Percentiles rank a stretch among this genome's conserved stretches.
These are phyloP conservation scores for Diospyros kaki DNA, from an alignment of 148 eudicot species.

Conservation along the genomic window DNA sequence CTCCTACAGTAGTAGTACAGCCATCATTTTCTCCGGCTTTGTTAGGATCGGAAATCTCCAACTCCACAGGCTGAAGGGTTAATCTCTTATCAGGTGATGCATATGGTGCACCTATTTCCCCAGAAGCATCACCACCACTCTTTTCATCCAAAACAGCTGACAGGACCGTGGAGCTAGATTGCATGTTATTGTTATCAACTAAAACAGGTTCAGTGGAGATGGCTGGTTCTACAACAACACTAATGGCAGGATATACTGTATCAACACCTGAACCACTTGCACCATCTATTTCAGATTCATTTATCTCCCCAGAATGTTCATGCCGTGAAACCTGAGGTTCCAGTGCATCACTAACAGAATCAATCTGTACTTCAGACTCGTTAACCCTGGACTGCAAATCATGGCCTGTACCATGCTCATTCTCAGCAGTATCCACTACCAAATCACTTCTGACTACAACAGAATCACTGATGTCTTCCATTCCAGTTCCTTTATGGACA, in stretches of 20 bases:
- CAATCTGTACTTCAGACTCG: slow-evolving; percentile 23
- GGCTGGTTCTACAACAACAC: slow-evolving; percentile 21
- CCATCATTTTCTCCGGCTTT: slow-evolving; percentile 12
- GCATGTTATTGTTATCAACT: slow-evolving; percentile 26
- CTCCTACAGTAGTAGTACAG: slow-evolving; percentile 12
- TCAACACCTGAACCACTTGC: slow-evolving; percentile 21
- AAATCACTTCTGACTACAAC: slow-evolving; percentile 22
- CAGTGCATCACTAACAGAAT: slow-evolving; percentile 18
- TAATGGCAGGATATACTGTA: slow-evolving; percentile 24
- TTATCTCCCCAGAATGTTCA: slow-evolving; percentile 18
- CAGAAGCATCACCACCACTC: slow-evolving; percentile 17
- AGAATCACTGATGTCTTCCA: slow-evolving; percentile 16
- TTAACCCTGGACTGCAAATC: slow-evolving; percentile 13
- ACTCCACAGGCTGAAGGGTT: slow-evolving; percentile 20
- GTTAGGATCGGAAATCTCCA: slow-evolving; percentile 23
- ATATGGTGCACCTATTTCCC: slow-evolving; percentile 23
- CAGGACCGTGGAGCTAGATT: slow-evolving; percentile 19
- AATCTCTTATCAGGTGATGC: slow-evolving; percentile 25
- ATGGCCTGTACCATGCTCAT: slow-evolving; percentile 18
- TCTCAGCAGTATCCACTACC: slow-evolving; percentile 11
- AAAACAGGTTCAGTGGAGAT: slow-evolving; percentile 23
- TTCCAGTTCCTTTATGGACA: slow-evolving; percentile 24
- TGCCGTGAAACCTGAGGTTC: slow-evolving; percentile 22
- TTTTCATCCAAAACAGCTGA: slow-evolving; percentile 18
- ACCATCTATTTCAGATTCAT: slow-evolving; percentile 25